Evolutionary conservation across 2,329 filamentous ascomycete species (phyloP).

Genomic region (Stachybotrys chartarum): DNA sequence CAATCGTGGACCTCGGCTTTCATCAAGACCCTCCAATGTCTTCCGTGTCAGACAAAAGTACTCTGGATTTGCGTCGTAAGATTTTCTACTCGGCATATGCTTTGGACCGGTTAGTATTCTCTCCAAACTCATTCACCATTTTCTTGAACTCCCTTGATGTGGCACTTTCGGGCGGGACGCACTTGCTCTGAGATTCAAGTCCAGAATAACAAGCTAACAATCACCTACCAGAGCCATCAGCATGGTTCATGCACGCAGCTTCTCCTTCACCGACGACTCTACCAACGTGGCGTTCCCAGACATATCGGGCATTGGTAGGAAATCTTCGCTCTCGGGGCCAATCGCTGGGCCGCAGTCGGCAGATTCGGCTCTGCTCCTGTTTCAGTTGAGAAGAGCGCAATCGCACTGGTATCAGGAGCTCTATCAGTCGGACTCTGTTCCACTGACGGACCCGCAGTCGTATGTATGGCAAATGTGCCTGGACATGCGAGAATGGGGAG

Average conservation of each 20-base stretch:
- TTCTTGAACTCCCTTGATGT: background rate
- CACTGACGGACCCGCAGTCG: slow-evolving; percentile 59
- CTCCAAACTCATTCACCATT: background rate
- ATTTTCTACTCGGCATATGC: slow-evolving; percentile 90
- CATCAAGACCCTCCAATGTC: slow-evolving; percentile 83
- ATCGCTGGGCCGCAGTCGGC: slow-evolving; percentile 43
- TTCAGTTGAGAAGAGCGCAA: slow-evolving; percentile 76
- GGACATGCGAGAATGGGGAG: slow-evolving; percentile 74
- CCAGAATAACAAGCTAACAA: slow-evolving; percentile 10
- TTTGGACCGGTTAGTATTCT: slow-evolving; percentile 62
- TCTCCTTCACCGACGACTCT: slow-evolving; percentile 90
- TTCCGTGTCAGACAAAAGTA: slow-evolving; percentile 57
- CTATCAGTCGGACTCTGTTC: slow-evolving; percentile 67
- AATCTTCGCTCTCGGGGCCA: slow-evolving; percentile 32
- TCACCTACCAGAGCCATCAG: slow-evolving; percentile 61
- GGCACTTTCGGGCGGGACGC: too few species aligned
- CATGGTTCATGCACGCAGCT: slow-evolving; percentile 78
- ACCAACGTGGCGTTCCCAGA: slow-evolving; percentile 73
- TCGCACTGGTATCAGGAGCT: slow-evolving; percentile 86
- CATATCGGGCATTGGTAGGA: slow-evolving; percentile 32
- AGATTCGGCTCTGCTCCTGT: slow-evolving; percentile 68
- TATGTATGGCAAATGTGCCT: slow-evolving; percentile 73
- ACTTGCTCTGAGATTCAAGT: background rate
- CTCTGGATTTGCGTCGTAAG: slow-evolving; percentile 69
- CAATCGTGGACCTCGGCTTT: slow-evolving; percentile 81